Percentiles rank a stretch among this genome's conserved stretches.
Evolutionary conservation across 805 yeast species (phyloP).

Genomic region (Kuraishia molischiana): DNA sequence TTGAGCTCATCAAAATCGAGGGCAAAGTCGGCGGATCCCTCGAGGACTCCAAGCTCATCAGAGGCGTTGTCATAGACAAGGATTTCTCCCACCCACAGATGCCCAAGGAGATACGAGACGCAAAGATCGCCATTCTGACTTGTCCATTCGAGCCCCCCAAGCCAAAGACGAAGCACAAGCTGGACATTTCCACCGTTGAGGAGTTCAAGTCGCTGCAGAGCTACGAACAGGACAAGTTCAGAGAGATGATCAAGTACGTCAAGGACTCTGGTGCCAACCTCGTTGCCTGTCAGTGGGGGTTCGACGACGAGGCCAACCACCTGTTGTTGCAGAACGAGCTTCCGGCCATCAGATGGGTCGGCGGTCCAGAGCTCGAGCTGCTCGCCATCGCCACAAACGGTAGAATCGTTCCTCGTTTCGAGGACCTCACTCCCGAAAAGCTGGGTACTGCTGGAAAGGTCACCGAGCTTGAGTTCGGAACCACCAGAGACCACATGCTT

Average conservation of each 20-base stretch:
- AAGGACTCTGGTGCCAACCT: slow-evolving; percentile 90
- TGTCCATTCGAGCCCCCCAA: slow-evolving; percentile 99
- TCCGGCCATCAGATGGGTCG: slow-evolving; percentile 98
- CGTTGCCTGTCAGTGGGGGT: slow-evolving; percentile 99
- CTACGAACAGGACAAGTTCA: slow-evolving; percentile 86
- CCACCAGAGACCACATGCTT: slow-evolving; percentile 93
- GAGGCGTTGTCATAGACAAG: slow-evolving; percentile 90
- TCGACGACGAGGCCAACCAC: slow-evolving; percentile 97
- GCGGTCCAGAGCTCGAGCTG: slow-evolving; percentile 92
- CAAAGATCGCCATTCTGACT: slow-evolving; percentile 87
- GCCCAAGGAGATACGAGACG: slow-evolving; percentile 75
- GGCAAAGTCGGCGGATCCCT: slow-evolving; percentile 94
- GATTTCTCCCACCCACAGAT: slow-evolving; percentile 98
- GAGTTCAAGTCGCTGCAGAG: slow-evolving; percentile 86
- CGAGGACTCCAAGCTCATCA: slow-evolving; percentile 74
- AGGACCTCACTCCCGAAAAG: slow-evolving; percentile 74
- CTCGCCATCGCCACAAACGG: slow-evolving; percentile 98
- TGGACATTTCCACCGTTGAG: slow-evolving; percentile 87
- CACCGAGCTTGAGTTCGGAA: slow-evolving; percentile 87
- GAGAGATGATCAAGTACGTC: slow-evolving; percentile 80
- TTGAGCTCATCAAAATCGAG: slow-evolving; percentile 90
- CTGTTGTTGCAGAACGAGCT: slow-evolving; percentile 76
- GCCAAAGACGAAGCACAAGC: slow-evolving; percentile 97
- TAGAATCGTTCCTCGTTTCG: slow-evolving; percentile 94
- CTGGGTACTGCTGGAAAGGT: slow-evolving; percentile 84